Evolutionary conservation across 257 asterid species (phyloP).

Genomic region (Rubia yunnanensis): DNA sequence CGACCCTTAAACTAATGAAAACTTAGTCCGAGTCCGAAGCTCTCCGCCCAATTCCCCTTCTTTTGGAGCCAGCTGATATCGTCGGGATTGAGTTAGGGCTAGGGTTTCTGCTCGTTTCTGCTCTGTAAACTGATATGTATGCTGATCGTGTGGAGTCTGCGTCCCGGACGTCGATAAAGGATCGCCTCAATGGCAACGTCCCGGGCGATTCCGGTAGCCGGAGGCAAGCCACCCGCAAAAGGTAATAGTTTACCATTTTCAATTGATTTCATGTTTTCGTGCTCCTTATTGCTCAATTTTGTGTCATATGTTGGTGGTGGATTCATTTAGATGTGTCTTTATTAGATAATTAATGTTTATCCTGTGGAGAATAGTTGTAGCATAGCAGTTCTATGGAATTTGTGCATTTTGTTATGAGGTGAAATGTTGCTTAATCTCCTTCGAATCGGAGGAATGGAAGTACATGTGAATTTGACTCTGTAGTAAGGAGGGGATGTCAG

Average conservation of each 20-base stretch:
- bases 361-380: not conserved
- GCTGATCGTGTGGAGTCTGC: constrained; percentile 81
- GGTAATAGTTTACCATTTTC: constrained; percentile 29
- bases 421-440: not conserved
- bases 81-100: constrained; percentile 23
- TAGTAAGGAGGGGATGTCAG: not conserved
- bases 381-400: not conserved
- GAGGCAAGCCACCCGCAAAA: constrained; percentile 50
- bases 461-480: not conserved
- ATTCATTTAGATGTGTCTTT: not conserved
- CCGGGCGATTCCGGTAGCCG: constrained; percentile 44
- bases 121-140: constrained; percentile 35
- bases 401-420: not conserved
- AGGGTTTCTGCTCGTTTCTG: constrained; percentile 15
- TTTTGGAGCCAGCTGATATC: not conserved
- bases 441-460: not conserved
- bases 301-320: not conserved
- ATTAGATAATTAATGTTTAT: not conserved
- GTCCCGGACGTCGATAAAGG: constrained; percentile 53
- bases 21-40: not conserved
- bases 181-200: constrained; percentile 55
- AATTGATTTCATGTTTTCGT: too few species aligned
- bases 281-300: not conserved
- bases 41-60: not conserved
- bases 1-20: too few species aligned